These are phyloP conservation scores for Oidium heveae DNA, from an alignment of 2,329 filamentous ascomycete species.

Conservation along the genomic window DNA sequence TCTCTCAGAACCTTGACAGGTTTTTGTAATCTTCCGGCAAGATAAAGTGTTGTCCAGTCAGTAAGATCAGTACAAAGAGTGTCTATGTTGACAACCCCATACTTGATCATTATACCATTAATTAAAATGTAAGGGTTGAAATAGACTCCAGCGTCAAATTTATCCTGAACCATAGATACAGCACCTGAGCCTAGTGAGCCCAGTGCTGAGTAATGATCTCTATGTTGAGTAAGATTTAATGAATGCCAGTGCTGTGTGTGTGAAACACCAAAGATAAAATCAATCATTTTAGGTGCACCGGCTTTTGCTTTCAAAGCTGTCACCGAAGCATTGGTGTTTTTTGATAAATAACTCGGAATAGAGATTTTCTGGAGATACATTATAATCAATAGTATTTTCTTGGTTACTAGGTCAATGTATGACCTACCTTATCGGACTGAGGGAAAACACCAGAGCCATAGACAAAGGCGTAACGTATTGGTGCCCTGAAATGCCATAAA, in stretches of 20 bases:
- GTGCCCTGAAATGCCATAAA: slow-evolving; percentile 73
- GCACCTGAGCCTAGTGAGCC: slow-evolving; percentile 63
- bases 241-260: slow-evolving; percentile 95
- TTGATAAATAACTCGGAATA: slow-evolving; percentile 22
- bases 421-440: slow-evolving; percentile 26
- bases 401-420: not conserved
- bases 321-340: slow-evolving; percentile 60
- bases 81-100: slow-evolving; percentile 84
- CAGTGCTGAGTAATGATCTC: slow-evolving; percentile 74
- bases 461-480: slow-evolving; percentile 88
- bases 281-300: slow-evolving; percentile 83
- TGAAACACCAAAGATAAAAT: slow-evolving; percentile 91
- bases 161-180: slow-evolving; percentile 67
- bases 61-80: slow-evolving; percentile 69
- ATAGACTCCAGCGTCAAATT: slow-evolving; percentile 79
- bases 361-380: not conserved
- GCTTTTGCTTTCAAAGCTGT: slow-evolving; percentile 68
- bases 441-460: slow-evolving; percentile 95
- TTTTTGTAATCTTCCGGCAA: slow-evolving; percentile 90
- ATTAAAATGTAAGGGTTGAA: slow-evolving; percentile 92
- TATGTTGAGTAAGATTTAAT: slow-evolving; percentile 68
- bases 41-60: slow-evolving; percentile 82
- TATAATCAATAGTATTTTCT: not conserved
- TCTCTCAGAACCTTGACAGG: slow-evolving; percentile 94
- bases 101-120: slow-evolving; percentile 91